Conservation (phyloP, 1,284 basidiomycete species). For the Fereydounia khargensis region DNA sequence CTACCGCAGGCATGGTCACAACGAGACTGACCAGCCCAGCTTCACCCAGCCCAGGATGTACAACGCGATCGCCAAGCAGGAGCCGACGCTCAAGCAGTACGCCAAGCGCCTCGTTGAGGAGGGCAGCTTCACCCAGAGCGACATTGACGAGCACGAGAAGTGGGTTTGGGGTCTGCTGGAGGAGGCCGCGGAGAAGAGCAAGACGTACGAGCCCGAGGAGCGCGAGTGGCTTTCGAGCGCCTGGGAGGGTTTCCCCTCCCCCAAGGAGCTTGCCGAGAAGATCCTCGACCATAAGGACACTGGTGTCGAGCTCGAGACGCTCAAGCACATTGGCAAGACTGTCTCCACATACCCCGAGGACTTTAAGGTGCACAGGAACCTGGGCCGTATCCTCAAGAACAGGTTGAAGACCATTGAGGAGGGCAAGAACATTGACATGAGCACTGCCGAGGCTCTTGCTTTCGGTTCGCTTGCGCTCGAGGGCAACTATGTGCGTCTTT, state of each 20-base stretch:
- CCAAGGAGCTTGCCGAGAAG: slow-evolving; percentile 88
- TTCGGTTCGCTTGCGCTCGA: slow-evolving; percentile 90
- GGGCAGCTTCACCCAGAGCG: slow-evolving; percentile 89
- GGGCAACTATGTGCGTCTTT: slow-evolving; percentile 89
- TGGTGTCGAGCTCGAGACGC: slow-evolving; percentile 73
- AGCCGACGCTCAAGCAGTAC: slow-evolving; percentile 87
- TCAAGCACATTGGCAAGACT: slow-evolving; percentile 80
- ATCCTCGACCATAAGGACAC: slow-evolving; percentile 85
- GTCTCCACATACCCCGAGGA: slow-evolving; percentile 79
- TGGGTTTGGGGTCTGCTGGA: slow-evolving; percentile 99
- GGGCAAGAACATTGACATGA: slow-evolving; percentile 93
- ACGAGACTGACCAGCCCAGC: slow-evolving; percentile 97
- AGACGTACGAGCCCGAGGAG: slow-evolving; percentile 80
- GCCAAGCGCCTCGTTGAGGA: slow-evolving; percentile 85
- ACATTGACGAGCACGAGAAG: slow-evolving; percentile 96
- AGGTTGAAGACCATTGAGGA: slow-evolving; percentile 88
- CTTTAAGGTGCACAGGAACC: slow-evolving; percentile 88
- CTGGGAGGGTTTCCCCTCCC: slow-evolving; percentile 98
- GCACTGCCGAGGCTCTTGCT: slow-evolving; percentile 97
- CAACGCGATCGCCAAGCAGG: slow-evolving; percentile 91
- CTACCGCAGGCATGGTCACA: slow-evolving; percentile 97
- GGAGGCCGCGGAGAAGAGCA: slow-evolving; percentile 81
- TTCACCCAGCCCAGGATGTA: slow-evolving; percentile 99
- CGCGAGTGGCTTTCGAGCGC: slow-evolving; percentile 92
- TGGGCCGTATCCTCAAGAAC: slow-evolving; percentile 82